Evolutionary conservation across 106 monocot genomes (phyloP).

Genomic region (Amphibolis antarctica): DNA sequence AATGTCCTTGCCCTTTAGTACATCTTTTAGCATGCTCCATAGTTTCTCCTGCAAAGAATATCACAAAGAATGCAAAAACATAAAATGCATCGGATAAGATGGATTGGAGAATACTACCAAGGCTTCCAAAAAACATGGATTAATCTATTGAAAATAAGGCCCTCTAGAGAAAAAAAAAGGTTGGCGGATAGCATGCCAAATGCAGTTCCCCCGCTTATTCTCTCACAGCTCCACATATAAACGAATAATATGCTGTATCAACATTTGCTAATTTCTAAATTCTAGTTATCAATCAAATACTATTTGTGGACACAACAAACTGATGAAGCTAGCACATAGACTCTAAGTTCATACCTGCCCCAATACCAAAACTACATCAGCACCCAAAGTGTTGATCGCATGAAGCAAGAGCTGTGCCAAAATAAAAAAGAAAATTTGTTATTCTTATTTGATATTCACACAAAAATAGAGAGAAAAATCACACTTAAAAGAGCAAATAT

Average conservation of each 20-base stretch:
- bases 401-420: constrained; percentile 75
- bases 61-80: not conserved
- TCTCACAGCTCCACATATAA: too few relatives aligned
- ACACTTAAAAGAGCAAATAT: not conserved
- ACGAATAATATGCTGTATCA: too few relatives aligned
- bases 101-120: too few relatives aligned
- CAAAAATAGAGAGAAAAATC: not conserved
- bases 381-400: constrained; percentile 77
- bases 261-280: too few relatives aligned
- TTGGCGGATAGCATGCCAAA: too few relatives aligned
- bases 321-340: not conserved
- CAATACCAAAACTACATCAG: constrained; percentile 86
- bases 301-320: too few relatives aligned
- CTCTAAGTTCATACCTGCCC: constrained; percentile 51
- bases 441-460: not conserved
- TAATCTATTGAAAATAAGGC: too few relatives aligned
- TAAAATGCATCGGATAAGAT: not conserved
- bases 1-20: constrained; percentile 65
- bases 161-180: too few relatives aligned
- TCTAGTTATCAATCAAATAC: too few relatives aligned
- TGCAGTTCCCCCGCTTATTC: too few relatives aligned
- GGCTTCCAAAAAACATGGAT: too few relatives aligned
- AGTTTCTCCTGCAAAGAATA: constrained; percentile 58
- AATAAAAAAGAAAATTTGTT: not conserved
- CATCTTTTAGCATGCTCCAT: constrained; percentile 85